Conservation (phyloP, 768 basidiomycete species). For the Collybia nuda region DNA sequence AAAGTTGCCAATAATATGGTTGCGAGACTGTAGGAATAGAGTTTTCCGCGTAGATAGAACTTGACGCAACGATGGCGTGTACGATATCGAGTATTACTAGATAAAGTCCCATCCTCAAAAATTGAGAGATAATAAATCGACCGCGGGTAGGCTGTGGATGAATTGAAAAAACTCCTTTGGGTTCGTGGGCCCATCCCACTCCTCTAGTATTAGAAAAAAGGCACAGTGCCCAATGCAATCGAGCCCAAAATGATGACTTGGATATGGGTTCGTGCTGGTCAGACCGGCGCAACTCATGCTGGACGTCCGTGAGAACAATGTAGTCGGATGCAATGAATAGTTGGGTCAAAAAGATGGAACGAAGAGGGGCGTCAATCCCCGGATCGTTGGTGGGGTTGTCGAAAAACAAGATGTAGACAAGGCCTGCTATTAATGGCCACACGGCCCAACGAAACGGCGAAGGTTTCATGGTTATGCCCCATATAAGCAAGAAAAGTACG, state of each 20-base stretch:
- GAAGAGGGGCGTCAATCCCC: not conserved
- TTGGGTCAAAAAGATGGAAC: not conserved
- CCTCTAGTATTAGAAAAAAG: not conserved
- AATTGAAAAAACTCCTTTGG: slow-evolving; percentile 2
- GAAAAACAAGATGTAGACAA: not conserved
- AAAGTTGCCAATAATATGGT: not conserved
- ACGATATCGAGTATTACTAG: not conserved
- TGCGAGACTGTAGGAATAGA: not conserved
- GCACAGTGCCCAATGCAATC: not conserved
- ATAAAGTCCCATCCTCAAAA: not conserved
- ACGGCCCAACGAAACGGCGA: not conserved
- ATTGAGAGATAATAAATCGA: not conserved
- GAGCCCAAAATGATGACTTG: not conserved
- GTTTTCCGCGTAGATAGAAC: not conserved
- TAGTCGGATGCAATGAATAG: not conserved
- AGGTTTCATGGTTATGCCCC: slow-evolving; percentile 4
- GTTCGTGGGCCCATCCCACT: not conserved
- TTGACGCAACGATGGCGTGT: not conserved
- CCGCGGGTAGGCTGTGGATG: slow-evolving; percentile 1
- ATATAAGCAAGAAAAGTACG: not conserved
- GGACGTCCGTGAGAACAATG: not conserved
- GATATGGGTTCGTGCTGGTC: not conserved
- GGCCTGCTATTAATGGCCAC: not conserved
- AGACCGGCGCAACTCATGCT: not conserved
- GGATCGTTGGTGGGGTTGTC: not conserved